A percentile compares a stretch with the other conserved stretches of the same genome.
Conservation (phyloP, 2,329 filamentous ascomycete genomes). For the Cyanodermella asteris region DNA sequence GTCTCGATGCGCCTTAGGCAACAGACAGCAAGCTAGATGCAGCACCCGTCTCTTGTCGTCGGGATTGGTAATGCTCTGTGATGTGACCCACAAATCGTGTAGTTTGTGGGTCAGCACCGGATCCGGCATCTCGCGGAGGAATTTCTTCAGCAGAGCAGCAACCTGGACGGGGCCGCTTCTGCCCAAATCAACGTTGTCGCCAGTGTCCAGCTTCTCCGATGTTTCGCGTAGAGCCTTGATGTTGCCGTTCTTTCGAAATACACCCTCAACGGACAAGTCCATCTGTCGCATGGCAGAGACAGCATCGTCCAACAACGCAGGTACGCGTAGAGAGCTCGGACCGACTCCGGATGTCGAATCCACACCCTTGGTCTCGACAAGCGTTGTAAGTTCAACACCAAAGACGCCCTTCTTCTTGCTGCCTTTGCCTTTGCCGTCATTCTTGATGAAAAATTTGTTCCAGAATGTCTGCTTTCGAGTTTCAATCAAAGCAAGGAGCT, state of each 20-base stretch:
- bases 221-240: conserved; percentile 82
- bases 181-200: conserved; percentile 63
- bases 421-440: conserved; percentile 47
- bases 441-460: conserved; percentile 70
- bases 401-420: conserved; percentile 89
- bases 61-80: conserved; percentile 65
- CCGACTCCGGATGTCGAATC: conserved; percentile 97
- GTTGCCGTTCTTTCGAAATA: conserved; percentile 98
- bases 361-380: conserved; percentile 82
- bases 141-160: conserved; percentile 83
- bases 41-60: conserved; percentile 66
- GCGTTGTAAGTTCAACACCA: conserved; percentile 65
- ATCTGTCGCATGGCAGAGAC: conserved; percentile 92
- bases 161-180: conserved; percentile 84
- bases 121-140: conserved; percentile 81
- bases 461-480: conserved; percentile 86
- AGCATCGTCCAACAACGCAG: conserved; percentile 84
- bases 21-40: conserved; percentile 74
- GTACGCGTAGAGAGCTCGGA: conserved; percentile 71
- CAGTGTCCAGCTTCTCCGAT: conserved; percentile 66
- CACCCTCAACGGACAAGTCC: conserved; percentile 95
- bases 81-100: conserved; percentile 71
- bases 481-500: conserved; percentile 80
- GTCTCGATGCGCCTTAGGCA: conserved; percentile 83
- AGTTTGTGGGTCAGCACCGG: conserved; percentile 89